Evolutionary conservation across 257 asterid genomes (phyloP).

Genomic region (Osmanthus fragrans): DNA sequence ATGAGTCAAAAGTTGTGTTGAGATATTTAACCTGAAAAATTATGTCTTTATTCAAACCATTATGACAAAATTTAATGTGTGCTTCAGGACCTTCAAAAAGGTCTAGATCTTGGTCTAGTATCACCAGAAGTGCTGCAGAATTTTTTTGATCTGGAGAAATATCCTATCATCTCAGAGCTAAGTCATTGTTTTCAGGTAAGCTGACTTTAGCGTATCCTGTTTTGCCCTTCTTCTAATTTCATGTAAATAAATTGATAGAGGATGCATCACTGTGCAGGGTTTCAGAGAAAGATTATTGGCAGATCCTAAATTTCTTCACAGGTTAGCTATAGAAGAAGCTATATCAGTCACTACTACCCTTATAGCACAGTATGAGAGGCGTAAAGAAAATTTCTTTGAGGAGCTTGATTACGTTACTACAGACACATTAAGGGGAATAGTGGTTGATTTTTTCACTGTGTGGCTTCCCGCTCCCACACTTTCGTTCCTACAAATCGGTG

Average conservation of each 20-base stretch:
- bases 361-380: slow-evolving; percentile 84
- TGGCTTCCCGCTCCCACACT: slow-evolving; percentile 99
- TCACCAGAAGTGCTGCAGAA: slow-evolving; percentile 95
- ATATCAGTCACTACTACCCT: slow-evolving; percentile 91
- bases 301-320: slow-evolving; percentile 82
- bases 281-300: slow-evolving; percentile 91
- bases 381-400: slow-evolving; percentile 77
- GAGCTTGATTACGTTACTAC: slow-evolving; percentile 91
- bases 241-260: slow-evolving; percentile 3
- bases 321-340: slow-evolving; percentile 95
- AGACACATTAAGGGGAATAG: slow-evolving; percentile 73
- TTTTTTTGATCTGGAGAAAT: slow-evolving; percentile 80
- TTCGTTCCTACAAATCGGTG: slow-evolving; percentile 62
- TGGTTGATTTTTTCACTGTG: slow-evolving; percentile 93
- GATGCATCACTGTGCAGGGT: slow-evolving; percentile 58
- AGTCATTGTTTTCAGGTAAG: slow-evolving; percentile 76
- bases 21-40: slow-evolving; percentile 7
- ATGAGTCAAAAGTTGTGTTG: background rate
- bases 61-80: slow-evolving; percentile 9
- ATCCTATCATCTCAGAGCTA: slow-evolving; percentile 75
- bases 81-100: slow-evolving; percentile 85
- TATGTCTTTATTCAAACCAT: slow-evolving; percentile 7
- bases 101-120: slow-evolving; percentile 93
- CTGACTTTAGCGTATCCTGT: slow-evolving; percentile 11
- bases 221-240: slow-evolving; percentile 2